phyloP scores from a whole-genome alignment of 2,329 filamentous ascomycete genomes.

The Incumbomyces lentus region DNA sequence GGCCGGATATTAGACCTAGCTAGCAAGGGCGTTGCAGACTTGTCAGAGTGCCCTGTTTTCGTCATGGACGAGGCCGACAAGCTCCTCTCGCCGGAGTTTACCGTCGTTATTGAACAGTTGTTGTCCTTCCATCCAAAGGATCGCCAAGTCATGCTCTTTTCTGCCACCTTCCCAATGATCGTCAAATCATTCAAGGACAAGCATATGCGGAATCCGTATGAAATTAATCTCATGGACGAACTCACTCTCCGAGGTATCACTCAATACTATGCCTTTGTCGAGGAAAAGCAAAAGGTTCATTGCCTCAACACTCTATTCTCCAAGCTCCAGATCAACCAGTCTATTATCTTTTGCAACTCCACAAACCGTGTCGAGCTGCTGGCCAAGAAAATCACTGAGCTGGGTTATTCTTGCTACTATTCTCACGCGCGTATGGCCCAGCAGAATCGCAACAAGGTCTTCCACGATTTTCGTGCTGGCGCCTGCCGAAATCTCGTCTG shows the following conservation, averaged over 20 bases:
- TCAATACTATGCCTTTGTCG: conserved; percentile 97
- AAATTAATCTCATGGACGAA: conserved; percentile 99
- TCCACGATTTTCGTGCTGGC: conserved; percentile 97
- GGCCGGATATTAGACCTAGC: conserved; percentile 93
- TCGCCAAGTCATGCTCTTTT: conserved; percentile 98
- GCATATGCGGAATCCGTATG: conserved; percentile 91
- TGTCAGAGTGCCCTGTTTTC: conserved; percentile 93
- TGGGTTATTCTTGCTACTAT: conserved; percentile 99
- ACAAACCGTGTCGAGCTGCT: conserved; percentile 95
- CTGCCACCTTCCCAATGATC: conserved; percentile 90
- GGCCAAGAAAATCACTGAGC: conserved; percentile 97
- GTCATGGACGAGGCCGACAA: conserved; percentile 99
- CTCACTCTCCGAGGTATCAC: conserved; percentile 96
- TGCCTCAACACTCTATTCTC: conserved; percentile 98
- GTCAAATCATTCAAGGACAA: conserved; percentile 98
- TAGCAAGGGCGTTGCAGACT: conserved; percentile 89
- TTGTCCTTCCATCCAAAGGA: conserved; percentile 93
- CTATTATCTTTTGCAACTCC: conserved; percentile 99
- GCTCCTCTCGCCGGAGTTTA: conserved; percentile 91
- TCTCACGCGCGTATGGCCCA: conserved; percentile 98
- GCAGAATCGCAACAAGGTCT: conserved; percentile 91
- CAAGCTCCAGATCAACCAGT: conserved; percentile 98
- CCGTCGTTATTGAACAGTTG: conserved; percentile 91
- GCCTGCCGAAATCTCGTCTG: conserved; percentile 97
- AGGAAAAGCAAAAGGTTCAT: conserved; percentile 98